phyloP scores from a whole-genome alignment of 2,329 filamentous ascomycete species.

The Zymoseptoria ardabiliae region DNA sequence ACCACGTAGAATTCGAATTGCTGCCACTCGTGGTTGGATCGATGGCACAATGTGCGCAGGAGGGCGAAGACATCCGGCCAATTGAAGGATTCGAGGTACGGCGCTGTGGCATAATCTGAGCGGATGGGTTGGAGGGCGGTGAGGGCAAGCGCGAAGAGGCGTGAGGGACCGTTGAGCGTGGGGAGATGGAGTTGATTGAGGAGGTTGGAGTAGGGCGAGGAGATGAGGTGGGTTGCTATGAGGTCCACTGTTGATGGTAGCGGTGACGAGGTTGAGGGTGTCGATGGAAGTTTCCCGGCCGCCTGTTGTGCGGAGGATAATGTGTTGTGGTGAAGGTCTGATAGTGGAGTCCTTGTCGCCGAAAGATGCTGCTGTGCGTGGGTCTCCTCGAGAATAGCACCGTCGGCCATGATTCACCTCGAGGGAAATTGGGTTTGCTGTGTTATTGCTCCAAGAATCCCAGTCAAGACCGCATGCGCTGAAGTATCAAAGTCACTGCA shows the following conservation, averaged over 20 bases:
- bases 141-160: slow-evolving; percentile 65
- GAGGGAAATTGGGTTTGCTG: background rate
- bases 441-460: background rate
- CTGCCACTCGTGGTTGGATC: slow-evolving; percentile 12
- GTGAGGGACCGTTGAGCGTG: slow-evolving; percentile 57
- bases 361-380: background rate
- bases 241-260: slow-evolving; percentile 3
- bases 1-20: slow-evolving; percentile 65
- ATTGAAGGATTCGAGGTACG: slow-evolving; percentile 71
- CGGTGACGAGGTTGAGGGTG: background rate
- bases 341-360: background rate
- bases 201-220: slow-evolving; percentile 61
- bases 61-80: slow-evolving; percentile 54
- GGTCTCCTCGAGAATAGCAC: background rate
- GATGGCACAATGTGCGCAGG: slow-evolving; percentile 46
- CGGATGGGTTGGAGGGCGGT: slow-evolving; percentile 55
- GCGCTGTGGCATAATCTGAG: slow-evolving; percentile 66
- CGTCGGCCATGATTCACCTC: background rate
- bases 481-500: background rate
- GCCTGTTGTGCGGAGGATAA: background rate
- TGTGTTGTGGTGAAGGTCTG: background rate
- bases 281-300: background rate
- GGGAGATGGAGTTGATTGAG: slow-evolving; percentile 67
- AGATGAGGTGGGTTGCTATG: slow-evolving; percentile 34
- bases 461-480: background rate